Conservation (phyloP, 2,329 filamentous ascomycete species). For the Pestalotiopsis sp. region DNA sequence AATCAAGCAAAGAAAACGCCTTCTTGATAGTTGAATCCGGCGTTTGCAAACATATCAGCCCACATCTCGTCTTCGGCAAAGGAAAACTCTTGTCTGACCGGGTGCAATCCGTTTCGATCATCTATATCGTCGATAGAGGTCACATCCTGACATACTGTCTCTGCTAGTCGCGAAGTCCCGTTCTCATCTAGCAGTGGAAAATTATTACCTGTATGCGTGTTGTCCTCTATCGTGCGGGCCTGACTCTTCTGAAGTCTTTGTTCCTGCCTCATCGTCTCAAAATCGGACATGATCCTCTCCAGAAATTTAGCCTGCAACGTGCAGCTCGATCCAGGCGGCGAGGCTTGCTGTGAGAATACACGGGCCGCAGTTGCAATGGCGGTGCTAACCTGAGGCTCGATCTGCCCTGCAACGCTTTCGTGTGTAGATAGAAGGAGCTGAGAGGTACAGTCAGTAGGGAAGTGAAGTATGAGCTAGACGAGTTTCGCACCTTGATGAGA, state of each 20-base stretch:
- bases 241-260: not conserved
- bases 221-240: not conserved
- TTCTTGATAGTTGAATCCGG: not conserved
- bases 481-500: slow-evolving; percentile 31
- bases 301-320: slow-evolving; percentile 5
- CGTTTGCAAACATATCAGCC: slow-evolving; percentile 4
- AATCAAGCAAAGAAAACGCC: not conserved
- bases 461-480: no score
- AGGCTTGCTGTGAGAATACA: not conserved
- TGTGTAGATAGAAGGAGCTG: slow-evolving; percentile 5
- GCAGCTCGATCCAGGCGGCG: slow-evolving; percentile 3
- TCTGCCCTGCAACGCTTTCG: not conserved
- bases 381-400: not conserved
- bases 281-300: slow-evolving; percentile 1
- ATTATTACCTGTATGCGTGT: not conserved
- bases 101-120: not conserved
- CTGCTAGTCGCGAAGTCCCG: not conserved
- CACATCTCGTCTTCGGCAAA: not conserved
- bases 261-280: not conserved
- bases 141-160: not conserved
- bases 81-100: not conserved
- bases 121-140: not conserved
- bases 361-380: not conserved
- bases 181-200: not conserved
- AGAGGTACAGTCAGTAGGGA: not conserved